A percentile compares a stretch with the other conserved stretches of the same genome.
These are phyloP conservation scores for Metschnikowia shivogae DNA, from an alignment of 805 yeast genomes.

Conservation along the genomic window DNA sequence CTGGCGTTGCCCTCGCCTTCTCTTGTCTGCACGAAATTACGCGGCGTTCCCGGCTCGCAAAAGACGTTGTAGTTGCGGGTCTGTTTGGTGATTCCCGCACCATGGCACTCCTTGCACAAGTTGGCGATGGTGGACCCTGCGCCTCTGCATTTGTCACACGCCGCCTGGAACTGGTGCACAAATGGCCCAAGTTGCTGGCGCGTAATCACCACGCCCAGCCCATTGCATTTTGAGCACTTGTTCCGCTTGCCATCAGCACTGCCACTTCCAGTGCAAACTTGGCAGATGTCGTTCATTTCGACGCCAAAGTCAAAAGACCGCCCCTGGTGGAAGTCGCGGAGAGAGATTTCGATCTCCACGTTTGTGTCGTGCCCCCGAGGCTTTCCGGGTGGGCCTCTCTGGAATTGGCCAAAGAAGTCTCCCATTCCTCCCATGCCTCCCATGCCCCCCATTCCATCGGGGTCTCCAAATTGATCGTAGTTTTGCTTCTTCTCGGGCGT, in stretches of 20 bases:
- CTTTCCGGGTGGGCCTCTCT: slow-evolving; percentile 37
- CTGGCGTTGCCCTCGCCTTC: slow-evolving; percentile 78
- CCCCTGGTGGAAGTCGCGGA: slow-evolving; percentile 74
- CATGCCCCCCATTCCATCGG: slow-evolving; percentile 34
- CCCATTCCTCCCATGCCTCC: slow-evolving; percentile 29
- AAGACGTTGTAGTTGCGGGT: slow-evolving; percentile 55
- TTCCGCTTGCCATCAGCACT: slow-evolving; percentile 71
- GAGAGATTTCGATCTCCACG: slow-evolving; percentile 50
- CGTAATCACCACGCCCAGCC: slow-evolving; percentile 64
- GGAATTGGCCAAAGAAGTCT: slow-evolving; percentile 61
- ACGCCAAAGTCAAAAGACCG: slow-evolving; percentile 53
- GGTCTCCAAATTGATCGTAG: slow-evolving; percentile 77
- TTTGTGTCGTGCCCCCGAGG: slow-evolving; percentile 62
- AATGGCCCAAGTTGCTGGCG: slow-evolving; percentile 81
- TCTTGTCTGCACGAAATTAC: slow-evolving; percentile 54
- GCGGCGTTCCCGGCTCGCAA: slow-evolving; percentile 65
- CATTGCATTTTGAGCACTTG: slow-evolving; percentile 66
- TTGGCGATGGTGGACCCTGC: slow-evolving; percentile 62
- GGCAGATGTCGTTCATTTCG: slow-evolving; percentile 71
- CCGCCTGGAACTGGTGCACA: slow-evolving; percentile 77
- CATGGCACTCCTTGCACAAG: slow-evolving; percentile 67
- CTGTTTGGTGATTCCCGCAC: slow-evolving; percentile 58
- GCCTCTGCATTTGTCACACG: slow-evolving; percentile 80
- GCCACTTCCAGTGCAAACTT: slow-evolving; percentile 78
- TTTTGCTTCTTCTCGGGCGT: slow-evolving; percentile 64